Conservation (phyloP, 495 filamentous ascomycete genomes). For the Aspergillus bridgeri region DNA sequence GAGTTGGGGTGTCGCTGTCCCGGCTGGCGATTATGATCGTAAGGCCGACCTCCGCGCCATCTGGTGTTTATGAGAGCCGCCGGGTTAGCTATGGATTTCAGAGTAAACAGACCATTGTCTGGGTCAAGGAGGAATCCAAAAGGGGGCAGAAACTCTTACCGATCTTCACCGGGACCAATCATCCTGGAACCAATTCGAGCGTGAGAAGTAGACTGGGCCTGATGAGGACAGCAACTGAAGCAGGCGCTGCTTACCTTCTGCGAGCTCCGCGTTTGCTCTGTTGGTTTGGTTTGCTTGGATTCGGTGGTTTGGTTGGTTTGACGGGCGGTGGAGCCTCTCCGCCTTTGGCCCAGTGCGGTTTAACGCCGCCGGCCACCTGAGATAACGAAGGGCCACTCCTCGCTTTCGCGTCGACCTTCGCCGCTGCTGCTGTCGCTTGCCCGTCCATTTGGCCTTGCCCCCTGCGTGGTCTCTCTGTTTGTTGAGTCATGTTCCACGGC, state of each 20-base stretch:
- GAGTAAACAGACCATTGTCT: slow-evolving; percentile 5
- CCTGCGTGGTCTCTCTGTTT: not conserved
- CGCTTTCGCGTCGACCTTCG: slow-evolving; percentile 6
- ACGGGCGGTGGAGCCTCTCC: slow-evolving; percentile 19
- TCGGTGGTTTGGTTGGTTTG: too few species aligned
- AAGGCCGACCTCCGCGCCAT: slow-evolving; percentile 40
- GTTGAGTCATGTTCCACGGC: slow-evolving; percentile 15
- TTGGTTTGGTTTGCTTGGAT: not conserved
- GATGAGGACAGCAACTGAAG: not conserved
- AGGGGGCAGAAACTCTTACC: slow-evolving; percentile 21
- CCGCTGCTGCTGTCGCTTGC: not conserved
- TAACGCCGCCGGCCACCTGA: slow-evolving; percentile 6
- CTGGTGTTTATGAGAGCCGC: slow-evolving; percentile 13
- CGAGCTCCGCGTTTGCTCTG: not conserved
- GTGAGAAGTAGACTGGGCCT: too few species aligned
- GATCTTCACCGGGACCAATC: slow-evolving; percentile 37
- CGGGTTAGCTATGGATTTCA: not conserved
- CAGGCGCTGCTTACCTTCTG: not conserved
- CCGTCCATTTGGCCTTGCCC: not conserved
- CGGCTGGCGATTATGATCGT: slow-evolving; percentile 37
- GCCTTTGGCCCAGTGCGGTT: slow-evolving; percentile 22
- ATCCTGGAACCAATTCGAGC: slow-evolving; percentile 20
- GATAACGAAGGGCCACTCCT: slow-evolving; percentile 14
- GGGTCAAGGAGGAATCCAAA: not conserved
- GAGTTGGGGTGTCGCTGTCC: slow-evolving; percentile 34